Evolutionary conservation across 192 early-diverging fungal species (phyloP).

Genomic region (Gamsiella multidivaricata): DNA sequence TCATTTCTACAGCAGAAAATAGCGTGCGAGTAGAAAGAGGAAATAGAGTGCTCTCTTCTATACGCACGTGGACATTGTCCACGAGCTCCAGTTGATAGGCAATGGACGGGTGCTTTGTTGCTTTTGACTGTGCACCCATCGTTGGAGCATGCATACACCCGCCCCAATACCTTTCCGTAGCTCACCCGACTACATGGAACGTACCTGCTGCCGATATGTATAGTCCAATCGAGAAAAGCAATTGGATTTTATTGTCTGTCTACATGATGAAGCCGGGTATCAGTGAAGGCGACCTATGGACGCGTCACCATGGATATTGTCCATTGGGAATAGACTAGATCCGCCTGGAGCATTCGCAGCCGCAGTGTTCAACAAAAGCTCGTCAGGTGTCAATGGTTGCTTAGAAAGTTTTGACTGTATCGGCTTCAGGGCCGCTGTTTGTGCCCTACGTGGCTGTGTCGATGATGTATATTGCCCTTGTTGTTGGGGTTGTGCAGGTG

Average conservation of each 20-base stretch:
- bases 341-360: background rate
- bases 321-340: slow-evolving; percentile 18
- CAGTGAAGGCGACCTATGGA: background rate
- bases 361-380: background rate
- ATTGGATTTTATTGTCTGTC: too few relatives aligned
- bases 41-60: background rate
- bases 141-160: background rate
- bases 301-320: slow-evolving; percentile 9
- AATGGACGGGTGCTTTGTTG: background rate
- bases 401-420: too few relatives aligned
- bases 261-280: too few relatives aligned
- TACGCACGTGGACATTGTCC: slow-evolving; percentile 1
- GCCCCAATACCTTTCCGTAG: background rate
- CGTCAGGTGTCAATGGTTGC: slow-evolving; percentile 1
- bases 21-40: too few relatives aligned
- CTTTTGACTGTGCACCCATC: background rate
- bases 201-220: too few relatives aligned
- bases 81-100: slow-evolving; percentile 11
- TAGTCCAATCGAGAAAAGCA: too few relatives aligned
- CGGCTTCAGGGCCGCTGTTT: too few relatives aligned
- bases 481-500: background rate
- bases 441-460: too few relatives aligned
- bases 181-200: too few relatives aligned
- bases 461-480: background rate
- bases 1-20: too few relatives aligned